phyloP scores from a whole-genome alignment of 1,139 yeast genomes.

The Candida buenavistaensis region DNA sequence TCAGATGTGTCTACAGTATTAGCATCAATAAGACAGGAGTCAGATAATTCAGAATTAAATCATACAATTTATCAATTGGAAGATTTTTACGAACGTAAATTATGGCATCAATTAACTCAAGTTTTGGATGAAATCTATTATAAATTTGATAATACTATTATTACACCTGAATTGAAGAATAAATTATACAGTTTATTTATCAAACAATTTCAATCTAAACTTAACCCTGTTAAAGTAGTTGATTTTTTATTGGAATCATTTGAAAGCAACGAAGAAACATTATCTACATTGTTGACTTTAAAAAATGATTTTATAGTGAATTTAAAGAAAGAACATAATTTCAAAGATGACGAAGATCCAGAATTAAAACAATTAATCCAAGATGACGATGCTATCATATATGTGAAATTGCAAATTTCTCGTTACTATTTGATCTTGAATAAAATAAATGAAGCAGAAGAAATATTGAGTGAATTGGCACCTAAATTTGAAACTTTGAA shows the following conservation, averaged over 20 bases:
- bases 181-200: slow-evolving; percentile 75
- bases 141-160: slow-evolving; percentile 32
- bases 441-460: slow-evolving; percentile 64
- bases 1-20: slow-evolving; percentile 61
- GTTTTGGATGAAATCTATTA: slow-evolving; percentile 59
- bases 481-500: slow-evolving; percentile 52
- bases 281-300: slow-evolving; percentile 56
- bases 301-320: slow-evolving; percentile 47
- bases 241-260: slow-evolving; percentile 63
- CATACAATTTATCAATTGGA: slow-evolving; percentile 74
- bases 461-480: slow-evolving; percentile 62
- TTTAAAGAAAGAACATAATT: slow-evolving; percentile 25
- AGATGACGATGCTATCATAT: slow-evolving; percentile 49
- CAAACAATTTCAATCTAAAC: slow-evolving; percentile 60
- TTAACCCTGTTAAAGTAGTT: slow-evolving; percentile 78
- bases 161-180: slow-evolving; percentile 57
- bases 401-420: slow-evolving; percentile 76
- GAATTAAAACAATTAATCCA: slow-evolving; percentile 38
- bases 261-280: slow-evolving; percentile 47
- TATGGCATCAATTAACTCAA: slow-evolving; percentile 76
- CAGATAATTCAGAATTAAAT: slow-evolving; percentile 56
- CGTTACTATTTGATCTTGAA: slow-evolving; percentile 62
- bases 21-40: slow-evolving; percentile 67
- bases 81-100: slow-evolving; percentile 82
- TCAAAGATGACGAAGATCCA: slow-evolving; percentile 30